These are phyloP conservation scores for Pseudofabraea citricarpa DNA, from an alignment of 2,329 filamentous ascomycete species.

Conservation along the genomic window DNA sequence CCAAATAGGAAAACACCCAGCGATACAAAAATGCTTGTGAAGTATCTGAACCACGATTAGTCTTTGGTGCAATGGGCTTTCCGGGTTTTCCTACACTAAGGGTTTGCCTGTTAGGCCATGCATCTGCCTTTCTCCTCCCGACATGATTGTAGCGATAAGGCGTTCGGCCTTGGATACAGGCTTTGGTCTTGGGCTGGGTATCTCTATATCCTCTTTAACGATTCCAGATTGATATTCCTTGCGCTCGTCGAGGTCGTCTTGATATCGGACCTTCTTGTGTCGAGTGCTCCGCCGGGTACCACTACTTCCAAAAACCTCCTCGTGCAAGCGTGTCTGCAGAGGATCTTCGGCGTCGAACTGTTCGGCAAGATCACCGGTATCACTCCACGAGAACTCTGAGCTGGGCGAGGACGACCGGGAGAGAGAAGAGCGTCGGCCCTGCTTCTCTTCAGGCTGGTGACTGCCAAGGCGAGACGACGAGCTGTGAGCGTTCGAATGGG, in stretches of 20 bases:
- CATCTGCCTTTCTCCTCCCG: conserved; percentile 68
- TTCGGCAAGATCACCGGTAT: conserved; percentile 92
- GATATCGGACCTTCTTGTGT: conserved; percentile 68
- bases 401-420: conserved; percentile 52
- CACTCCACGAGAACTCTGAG: conserved; percentile 81
- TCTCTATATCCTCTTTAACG: conserved; percentile 73
- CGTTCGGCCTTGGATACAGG: conserved; percentile 63
- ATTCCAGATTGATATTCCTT: conserved; percentile 34
- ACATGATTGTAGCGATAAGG: conserved; percentile 79
- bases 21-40: conserved; percentile 87
- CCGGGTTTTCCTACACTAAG: conserved; percentile 63
- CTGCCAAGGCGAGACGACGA: conserved; percentile 43
- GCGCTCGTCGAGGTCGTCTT: conserved; percentile 30
- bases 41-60: conserved; percentile 58
- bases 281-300: conserved; percentile 39
- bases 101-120: conserved; percentile 95
- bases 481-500: conserved; percentile 25
- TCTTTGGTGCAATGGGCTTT: background rate
- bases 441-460: conserved; percentile 36
- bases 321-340: conserved; percentile 64
- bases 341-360: conserved; percentile 84
- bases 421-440: conserved; percentile 35
- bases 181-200: conserved; percentile 64
- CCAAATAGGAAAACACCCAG: conserved; percentile 85
- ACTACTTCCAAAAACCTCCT: conserved; percentile 49